Percentiles rank a stretch among this genome's conserved stretches.
Evolutionary conservation across 2,329 filamentous ascomycete genomes (phyloP).

Genomic region (Nigrospora sphaerica): DNA sequence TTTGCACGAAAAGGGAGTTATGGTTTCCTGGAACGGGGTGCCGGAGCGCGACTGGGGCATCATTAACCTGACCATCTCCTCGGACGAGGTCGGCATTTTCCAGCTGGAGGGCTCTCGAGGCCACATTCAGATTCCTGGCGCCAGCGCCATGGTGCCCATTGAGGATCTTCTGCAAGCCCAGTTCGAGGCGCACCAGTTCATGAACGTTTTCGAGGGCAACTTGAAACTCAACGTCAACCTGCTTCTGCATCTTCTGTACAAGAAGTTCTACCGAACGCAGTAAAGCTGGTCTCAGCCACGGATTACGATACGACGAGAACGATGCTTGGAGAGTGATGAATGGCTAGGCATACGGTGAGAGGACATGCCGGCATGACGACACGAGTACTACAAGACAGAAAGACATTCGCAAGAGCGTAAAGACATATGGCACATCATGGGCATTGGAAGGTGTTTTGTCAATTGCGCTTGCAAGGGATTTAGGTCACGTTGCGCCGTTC

Average conservation of each 20-base stretch:
- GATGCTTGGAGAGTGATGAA: too few species aligned
- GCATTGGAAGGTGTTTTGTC: too few species aligned
- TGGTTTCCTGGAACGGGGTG: conserved; percentile 86
- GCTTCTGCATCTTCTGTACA: conserved; percentile 92
- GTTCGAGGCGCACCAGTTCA: conserved; percentile 94
- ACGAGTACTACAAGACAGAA: too few species aligned
- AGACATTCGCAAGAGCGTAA: too few species aligned
- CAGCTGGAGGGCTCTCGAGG: conserved; percentile 84
- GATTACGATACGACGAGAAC: too few species aligned
- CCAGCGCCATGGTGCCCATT: conserved; percentile 79
- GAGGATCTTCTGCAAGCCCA: conserved; percentile 94
- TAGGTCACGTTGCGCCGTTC: too few species aligned
- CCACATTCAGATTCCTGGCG: conserved; percentile 92
- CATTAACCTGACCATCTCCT: conserved; percentile 89
- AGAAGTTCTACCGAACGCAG: conserved; percentile 88
- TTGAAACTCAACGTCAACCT: conserved; percentile 93
- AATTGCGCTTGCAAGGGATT: too few species aligned
- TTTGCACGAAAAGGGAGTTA: conserved; percentile 85
- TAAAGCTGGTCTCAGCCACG: conserved; percentile 21
- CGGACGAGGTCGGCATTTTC: conserved; percentile 91
- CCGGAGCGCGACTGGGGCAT: conserved; percentile 79
- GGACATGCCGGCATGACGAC: too few species aligned
- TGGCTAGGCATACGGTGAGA: too few species aligned
- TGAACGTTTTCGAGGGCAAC: conserved; percentile 83
- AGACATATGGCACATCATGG: too few species aligned